Evolutionary conservation across 2,329 filamentous ascomycete species (phyloP), one percentile per base, ranked within the genome.

Genomic region (Xylaria sp.): DNA sequence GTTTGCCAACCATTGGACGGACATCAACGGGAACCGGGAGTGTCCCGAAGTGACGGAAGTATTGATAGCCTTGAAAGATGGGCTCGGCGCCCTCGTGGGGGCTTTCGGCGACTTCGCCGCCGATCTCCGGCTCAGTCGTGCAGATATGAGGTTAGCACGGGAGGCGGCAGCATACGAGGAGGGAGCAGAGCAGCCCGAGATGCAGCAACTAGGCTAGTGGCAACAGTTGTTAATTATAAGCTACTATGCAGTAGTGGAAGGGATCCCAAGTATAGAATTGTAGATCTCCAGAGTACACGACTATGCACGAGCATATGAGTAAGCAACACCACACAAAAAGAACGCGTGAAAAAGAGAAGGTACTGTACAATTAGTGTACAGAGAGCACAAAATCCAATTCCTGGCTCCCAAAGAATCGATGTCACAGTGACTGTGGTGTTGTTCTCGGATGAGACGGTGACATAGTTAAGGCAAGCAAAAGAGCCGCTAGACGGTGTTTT

Each of bases 1-100:
- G 2, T 81, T 91, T 51, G 84, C 88, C 1, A 79, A 88, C 3
- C 93, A 96, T 79, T 97, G 93, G 93, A 94, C 92, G 1, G 94
- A 97, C 78, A 82, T 92, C 2, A 83, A 86, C 19, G 86, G 88
- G 27, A 78, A 77, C 42, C 85, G 82, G 64, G 82, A 87, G 51
- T 84, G 84, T 32, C 82, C 85, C 0, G 92, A 95, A 73, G 89
- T 97, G n/a, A 89, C 94, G 21, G 84, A 88, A 48, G 84, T 97
- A 11, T 72, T 93, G 53, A 81, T 85, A 17, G 87, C 88, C 17
- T 77, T 98, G 73, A 91, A 88, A 76, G 82, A 82, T 3, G 89
- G 89, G 0, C 82, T 98, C 54, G 82, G 83, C 50, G 86, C 89
- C 64, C 83, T 98, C 4, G 74, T 98, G 42, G 78, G 81, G 11